Evolutionary conservation across 805 yeast species (phyloP).

Genomic region (Jamesozyma piceae): DNA sequence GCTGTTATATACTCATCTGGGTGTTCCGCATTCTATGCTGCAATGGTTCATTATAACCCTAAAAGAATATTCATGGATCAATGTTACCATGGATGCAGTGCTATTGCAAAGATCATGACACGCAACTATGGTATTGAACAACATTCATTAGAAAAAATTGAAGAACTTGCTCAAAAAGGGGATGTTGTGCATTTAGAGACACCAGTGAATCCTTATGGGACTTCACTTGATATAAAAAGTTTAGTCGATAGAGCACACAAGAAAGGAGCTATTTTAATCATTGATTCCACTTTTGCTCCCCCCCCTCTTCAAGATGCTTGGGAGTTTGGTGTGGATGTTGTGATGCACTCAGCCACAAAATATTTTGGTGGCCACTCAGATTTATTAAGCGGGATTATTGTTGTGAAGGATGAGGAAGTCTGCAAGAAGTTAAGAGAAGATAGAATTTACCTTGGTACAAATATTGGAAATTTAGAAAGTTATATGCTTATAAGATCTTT

Average conservation of each 20-base stretch:
- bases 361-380: conserved; percentile 96
- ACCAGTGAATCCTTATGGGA: conserved; percentile 81
- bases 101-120: conserved; percentile 52
- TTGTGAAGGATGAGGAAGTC: conserved; percentile 46
- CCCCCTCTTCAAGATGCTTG: conserved; percentile 82
- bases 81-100: conserved; percentile 80
- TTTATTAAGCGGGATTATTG: conserved; percentile 69
- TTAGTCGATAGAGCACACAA: conserved; percentile 66
- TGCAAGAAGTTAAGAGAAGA: conserved; percentile 46
- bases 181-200: conserved; percentile 81
- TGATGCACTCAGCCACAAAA: conserved; percentile 91
- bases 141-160: conserved; percentile 44
- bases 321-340: conserved; percentile 72
- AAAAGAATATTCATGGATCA: conserved; percentile 64
- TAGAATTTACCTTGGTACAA: conserved; percentile 67
- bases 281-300: conserved; percentile 91
- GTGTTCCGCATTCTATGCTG: conserved; percentile 69
- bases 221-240: conserved; percentile 48
- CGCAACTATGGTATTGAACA: conserved; percentile 51
- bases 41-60: conserved; percentile 62
- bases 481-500: conserved; percentile 68
- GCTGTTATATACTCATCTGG: conserved; percentile 73
- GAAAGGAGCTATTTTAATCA: conserved; percentile 60
- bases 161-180: conserved; percentile 39
- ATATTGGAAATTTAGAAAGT: conserved; percentile 67